Conservation (phyloP, 2,329 filamentous ascomycete genomes). For the Phoma sp. region DNA sequence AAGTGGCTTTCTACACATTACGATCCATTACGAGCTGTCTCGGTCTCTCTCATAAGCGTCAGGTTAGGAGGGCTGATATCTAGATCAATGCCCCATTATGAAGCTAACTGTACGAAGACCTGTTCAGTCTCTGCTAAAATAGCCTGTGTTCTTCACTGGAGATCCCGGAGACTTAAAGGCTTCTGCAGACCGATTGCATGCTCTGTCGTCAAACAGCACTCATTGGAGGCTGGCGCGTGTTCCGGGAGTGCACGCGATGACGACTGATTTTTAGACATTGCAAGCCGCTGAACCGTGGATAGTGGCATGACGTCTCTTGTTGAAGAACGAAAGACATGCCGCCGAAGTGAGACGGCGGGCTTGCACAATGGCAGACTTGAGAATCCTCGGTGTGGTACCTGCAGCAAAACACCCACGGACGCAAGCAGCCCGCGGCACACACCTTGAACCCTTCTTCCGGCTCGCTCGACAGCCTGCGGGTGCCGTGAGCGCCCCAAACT, state of each 20-base stretch:
- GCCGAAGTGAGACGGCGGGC: not conserved
- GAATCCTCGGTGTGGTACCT: constrained; percentile 27
- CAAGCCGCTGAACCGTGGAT: not conserved
- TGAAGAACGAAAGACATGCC: not conserved
- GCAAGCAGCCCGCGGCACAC: constrained; percentile 12
- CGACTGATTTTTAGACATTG: not conserved
- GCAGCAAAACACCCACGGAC: constrained; percentile 25
- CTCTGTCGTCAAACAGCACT: not conserved
- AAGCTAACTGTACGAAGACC: not conserved
- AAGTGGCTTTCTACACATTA: no score
- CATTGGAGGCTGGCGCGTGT: not conserved
- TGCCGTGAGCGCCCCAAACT: constrained; percentile 21
- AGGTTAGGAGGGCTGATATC: not conserved
- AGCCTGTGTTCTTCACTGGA: not conserved
- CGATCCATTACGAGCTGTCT: not conserved
- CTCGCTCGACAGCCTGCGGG: constrained; percentile 23
- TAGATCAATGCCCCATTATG: constrained; percentile 2
- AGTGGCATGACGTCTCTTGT: no score
- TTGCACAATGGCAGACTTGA: constrained; percentile 6
- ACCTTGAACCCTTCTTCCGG: constrained; percentile 12
- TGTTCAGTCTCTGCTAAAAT: not conserved
- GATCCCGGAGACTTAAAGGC: not conserved
- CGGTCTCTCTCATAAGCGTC: not conserved
- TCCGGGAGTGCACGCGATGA: not conserved
- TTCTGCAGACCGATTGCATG: not conserved